These are phyloP conservation scores for Dothistroma pini DNA, from an alignment of 2,329 filamentous ascomycete genomes.

Conservation along the genomic window DNA sequence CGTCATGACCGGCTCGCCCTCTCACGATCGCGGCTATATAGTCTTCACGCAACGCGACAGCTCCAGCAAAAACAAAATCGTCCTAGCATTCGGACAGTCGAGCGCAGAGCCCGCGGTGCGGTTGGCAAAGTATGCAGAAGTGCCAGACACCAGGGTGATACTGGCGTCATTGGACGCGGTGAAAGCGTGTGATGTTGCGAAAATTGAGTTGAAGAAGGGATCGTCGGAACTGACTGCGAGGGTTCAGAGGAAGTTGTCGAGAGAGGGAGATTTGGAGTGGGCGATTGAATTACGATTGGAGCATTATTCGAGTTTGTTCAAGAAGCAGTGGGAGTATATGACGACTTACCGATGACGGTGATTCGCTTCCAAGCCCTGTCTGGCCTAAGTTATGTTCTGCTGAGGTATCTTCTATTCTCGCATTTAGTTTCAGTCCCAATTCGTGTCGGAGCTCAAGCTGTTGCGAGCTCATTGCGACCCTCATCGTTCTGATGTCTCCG, in stretches of 20 bases:
- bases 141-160: constrained; percentile 1
- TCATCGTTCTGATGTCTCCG: too few species aligned
- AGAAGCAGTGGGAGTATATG: constrained; percentile 5
- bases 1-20: constrained; percentile 17
- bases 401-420: too few species aligned
- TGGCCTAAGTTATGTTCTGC: too few species aligned
- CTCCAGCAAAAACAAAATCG: constrained; percentile 16
- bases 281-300: constrained; percentile 16
- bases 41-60: constrained; percentile 16
- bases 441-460: too few species aligned
- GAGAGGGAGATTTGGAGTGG: constrained; percentile 18
- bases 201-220: constrained; percentile 20
- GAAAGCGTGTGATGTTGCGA: constrained; percentile 4
- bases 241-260: constrained; percentile 10
- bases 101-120: constrained; percentile 16
- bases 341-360: constrained; percentile 4
- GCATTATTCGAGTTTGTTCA: constrained; percentile 16
- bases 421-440: too few species aligned
- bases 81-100: constrained; percentile 16
- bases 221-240: constrained; percentile 13
- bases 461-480: too few species aligned
- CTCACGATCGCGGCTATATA: constrained; percentile 20
- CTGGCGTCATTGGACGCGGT: constrained; percentile 7
- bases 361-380: neutral
- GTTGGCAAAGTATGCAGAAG: constrained; percentile 9